Evolutionary conservation across 2,329 filamentous ascomycete species (phyloP).

Genomic region (Madurella mycetomatis): DNA sequence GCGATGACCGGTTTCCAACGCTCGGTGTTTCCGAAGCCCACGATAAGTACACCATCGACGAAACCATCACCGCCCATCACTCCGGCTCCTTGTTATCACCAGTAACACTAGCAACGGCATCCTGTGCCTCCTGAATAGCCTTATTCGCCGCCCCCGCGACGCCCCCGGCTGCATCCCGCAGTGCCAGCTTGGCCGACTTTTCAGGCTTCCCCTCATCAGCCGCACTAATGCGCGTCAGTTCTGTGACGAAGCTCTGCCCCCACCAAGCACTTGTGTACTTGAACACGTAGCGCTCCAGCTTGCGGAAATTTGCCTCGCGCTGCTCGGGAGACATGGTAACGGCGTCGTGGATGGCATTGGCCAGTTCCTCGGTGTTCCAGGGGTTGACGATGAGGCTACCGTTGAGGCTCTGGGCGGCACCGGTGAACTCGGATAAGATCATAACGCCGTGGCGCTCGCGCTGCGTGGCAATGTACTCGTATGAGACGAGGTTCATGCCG

Average conservation of each 20-base stretch:
- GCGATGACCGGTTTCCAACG: not conserved
- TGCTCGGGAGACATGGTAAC: constrained; percentile 93
- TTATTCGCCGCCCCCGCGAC: constrained; percentile 18
- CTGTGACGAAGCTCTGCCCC: constrained; percentile 87
- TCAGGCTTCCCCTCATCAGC: constrained; percentile 27
- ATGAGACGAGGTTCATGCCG: constrained; percentile 97
- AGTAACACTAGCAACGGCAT: constrained; percentile 4
- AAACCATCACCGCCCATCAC: not conserved
- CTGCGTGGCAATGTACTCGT: constrained; percentile 96
- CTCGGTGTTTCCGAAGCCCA: not conserved
- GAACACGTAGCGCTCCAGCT: constrained; percentile 90
- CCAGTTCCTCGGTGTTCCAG: constrained; percentile 96
- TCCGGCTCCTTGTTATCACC: constrained; percentile 7
- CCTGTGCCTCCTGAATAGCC: constrained; percentile 15
- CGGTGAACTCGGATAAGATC: constrained; percentile 95
- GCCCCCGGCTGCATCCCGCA: constrained; percentile 15
- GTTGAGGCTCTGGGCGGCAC: constrained; percentile 89
- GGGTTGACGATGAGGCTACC: constrained; percentile 94
- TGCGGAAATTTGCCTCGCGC: constrained; percentile 79
- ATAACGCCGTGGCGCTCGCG: constrained; percentile 85
- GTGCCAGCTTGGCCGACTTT: constrained; percentile 10
- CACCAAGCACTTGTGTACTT: constrained; percentile 98
- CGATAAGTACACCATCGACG: not conserved
- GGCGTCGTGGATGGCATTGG: constrained; percentile 90
- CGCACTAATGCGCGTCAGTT: constrained; percentile 58